Evolutionary conservation across 208 protist species (phyloP), one percentile per base, ranked within the genome.

Genomic region (Trypanosoma mega): DNA sequence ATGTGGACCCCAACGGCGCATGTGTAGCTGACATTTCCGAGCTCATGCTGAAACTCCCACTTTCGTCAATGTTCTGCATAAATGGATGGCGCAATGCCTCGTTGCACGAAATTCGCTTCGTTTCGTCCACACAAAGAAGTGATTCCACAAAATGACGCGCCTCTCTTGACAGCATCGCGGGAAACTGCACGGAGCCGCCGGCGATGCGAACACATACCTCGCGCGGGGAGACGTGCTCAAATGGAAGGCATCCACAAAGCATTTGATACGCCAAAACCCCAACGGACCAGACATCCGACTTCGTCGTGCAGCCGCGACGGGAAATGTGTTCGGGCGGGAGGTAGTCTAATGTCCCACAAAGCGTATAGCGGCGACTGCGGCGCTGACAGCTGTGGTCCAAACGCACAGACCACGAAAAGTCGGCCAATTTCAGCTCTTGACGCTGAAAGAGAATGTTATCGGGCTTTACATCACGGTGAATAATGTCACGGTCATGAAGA

Each of bases 331-430:
- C 98, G 0, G 98, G 98, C 5, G 98, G 81, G 7, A 98, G 69
- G 73, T 99, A 99, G 80, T 99, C 98, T 2, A 99, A 72, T 14
- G 98, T 99, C 12, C 97, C 94, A 67, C 92, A 97, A 18, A 96
- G 44, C 31, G 89, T 96, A 30, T 60, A 47, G 20, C 72, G 66
- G 16, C 73, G 51, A n/a, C 27, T 33, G 41, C 47, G 44, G 9
- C 62, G 33, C 58, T 48, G 11, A 64, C 37, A 43, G 7, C 30
- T 34, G 1, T 12, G 8, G n/a, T 53, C 27, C 11, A 74, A 55
- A 2, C 66, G 64, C 14, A 84, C 76, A 2, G 77, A 68, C 90
- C 90, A 97, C 9, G 96, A 96, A 80, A 99, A 99, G 80, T 99
- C 97, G 4, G 94, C 90, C 11, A 99, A 92, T 67, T 98, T 98